Percentiles rank a stretch among this genome's conserved stretches.
Conservation (phyloP, 768 basidiomycete genomes). For the Lyophyllum decastes region DNA sequence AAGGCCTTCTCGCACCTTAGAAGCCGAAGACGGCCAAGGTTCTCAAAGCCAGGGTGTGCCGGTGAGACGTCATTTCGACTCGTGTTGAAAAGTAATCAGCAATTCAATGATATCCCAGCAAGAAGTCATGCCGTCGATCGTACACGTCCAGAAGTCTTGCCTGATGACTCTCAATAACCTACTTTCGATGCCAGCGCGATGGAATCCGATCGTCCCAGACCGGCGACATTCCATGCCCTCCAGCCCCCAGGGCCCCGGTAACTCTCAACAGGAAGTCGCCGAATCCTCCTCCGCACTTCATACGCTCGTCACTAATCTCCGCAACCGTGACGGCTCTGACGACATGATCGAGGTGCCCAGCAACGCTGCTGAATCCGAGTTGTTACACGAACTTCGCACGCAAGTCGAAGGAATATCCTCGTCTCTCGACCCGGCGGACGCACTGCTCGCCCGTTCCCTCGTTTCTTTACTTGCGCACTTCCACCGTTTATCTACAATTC, state of each 20-base stretch:
- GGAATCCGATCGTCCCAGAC: conserved; percentile 59
- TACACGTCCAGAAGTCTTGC: conserved; percentile 72
- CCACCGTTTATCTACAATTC: conserved; percentile 55
- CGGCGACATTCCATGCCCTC: conserved; percentile 64
- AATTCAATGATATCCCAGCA: conserved; percentile 36
- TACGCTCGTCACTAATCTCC: conserved; percentile 63
- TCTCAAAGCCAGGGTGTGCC: conserved; percentile 12
- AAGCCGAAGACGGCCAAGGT: conserved; percentile 5
- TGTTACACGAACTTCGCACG: conserved; percentile 59
- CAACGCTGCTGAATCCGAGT: conserved; percentile 44
- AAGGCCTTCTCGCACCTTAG: conserved; percentile 6
- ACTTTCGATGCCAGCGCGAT: conserved; percentile 50
- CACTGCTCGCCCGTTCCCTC: conserved; percentile 65
- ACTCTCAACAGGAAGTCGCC: conserved; percentile 25
- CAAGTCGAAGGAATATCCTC: conserved; percentile 52
- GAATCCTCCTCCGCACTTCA: conserved; percentile 55
- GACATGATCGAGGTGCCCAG: conserved; percentile 49
- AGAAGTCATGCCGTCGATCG: conserved; percentile 72
- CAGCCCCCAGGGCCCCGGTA: conserved; percentile 32
- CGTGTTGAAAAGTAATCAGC: background rate
- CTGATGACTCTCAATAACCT: conserved; percentile 73
- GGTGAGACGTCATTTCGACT: conserved; percentile 7
- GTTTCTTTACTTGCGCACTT: conserved; percentile 71
- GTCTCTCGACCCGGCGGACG: conserved; percentile 50
- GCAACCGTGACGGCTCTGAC: conserved; percentile 42